Evolutionary conservation across 495 filamentous ascomycete species (phyloP), one percentile per base, ranked within the genome.

Genomic region (Penicillium desertorum): DNA sequence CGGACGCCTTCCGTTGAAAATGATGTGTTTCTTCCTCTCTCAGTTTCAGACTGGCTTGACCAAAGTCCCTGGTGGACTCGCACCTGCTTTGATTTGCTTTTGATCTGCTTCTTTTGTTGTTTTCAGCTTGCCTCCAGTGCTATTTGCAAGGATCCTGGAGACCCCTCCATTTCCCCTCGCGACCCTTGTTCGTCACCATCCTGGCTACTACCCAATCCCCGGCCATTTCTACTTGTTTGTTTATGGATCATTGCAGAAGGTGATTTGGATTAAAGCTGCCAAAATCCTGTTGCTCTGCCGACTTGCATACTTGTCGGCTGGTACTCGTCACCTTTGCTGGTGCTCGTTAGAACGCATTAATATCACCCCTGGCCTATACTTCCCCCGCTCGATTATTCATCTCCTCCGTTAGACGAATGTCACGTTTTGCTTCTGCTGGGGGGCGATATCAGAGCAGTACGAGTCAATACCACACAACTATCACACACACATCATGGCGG

Each of bases 401-500:
- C 32, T 23, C n/a, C 43, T 10, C n/a, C 16, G 16, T 4, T 17
- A 49, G 16, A 51, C 55, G 65, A 46, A 68, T 66, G 60, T 52
- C 34, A 27, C 20, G 37, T 54, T 46, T 20, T 51, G 56, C 25
- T 32, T 16, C n/a, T 27, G 11, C n/a, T 30, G 23, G 34, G 32
- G 43, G 44, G 42, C 19, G 36, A 29, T 47, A 27, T 48, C 36
- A 23, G 16, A 30, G 20, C 45, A 17, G 34, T 32, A 47, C 20
- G 11, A 43, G 14, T 25, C 42, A 30, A 11, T 11, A 47, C 11
- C 39, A 48, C 32, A 39, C 36, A 16, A 4, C 22, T 12, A n/a
- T 16, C 11, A 27, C 12, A 49, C 14, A 25, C 1, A 20, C 45
- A 66, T 25, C 23, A 75, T 77, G 73, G 58, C 67, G 12, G 62